phyloP scores from a whole-genome alignment of 768 basidiomycete species.

The Pleurotus eryngii region DNA sequence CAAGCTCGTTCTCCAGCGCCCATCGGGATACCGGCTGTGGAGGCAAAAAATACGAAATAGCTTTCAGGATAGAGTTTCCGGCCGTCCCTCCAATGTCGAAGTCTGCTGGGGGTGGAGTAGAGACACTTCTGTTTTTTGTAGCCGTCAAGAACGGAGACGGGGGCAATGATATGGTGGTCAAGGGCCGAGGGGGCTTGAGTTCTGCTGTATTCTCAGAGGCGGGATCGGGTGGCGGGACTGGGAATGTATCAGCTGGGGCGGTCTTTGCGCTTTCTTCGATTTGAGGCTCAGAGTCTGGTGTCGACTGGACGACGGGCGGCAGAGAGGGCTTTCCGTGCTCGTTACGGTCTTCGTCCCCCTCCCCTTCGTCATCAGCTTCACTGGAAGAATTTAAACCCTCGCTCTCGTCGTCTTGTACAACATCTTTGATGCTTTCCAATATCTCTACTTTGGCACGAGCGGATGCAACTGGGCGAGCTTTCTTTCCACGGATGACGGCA shows the following conservation, averaged over 20 bases:
- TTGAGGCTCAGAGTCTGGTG: conserved; percentile 22
- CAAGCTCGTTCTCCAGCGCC: conserved; percentile 47
- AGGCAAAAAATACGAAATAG: conserved; percentile 81
- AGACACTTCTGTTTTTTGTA: conserved; percentile 31
- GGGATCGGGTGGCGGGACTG: not conserved
- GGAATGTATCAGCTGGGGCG: conserved; percentile 17
- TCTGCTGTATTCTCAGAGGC: not conserved
- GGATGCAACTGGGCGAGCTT: conserved; percentile 86
- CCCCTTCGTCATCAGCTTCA: conserved; percentile 55
- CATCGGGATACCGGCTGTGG: conserved; percentile 48
- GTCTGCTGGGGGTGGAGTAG: conserved; percentile 50
- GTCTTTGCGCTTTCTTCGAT: conserved; percentile 21
- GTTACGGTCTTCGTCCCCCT: conserved; percentile 41
- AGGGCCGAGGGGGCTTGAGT: not conserved
- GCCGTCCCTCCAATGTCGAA: conserved; percentile 55
- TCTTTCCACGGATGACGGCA: conserved; percentile 80
- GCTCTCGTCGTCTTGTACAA: conserved; percentile 80
- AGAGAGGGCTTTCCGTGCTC: conserved; percentile 11
- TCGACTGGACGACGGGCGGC: not conserved
- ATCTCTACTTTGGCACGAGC: conserved; percentile 87
- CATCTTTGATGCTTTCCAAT: conserved; percentile 86
- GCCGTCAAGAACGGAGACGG: conserved; percentile 56
- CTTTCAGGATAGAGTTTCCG: conserved; percentile 75
- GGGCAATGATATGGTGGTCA: conserved; percentile 39
- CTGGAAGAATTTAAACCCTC: conserved; percentile 66